Evolutionary conservation across 2,329 filamentous ascomycete species (phyloP).

Genomic region (Penicillium sp.): DNA sequence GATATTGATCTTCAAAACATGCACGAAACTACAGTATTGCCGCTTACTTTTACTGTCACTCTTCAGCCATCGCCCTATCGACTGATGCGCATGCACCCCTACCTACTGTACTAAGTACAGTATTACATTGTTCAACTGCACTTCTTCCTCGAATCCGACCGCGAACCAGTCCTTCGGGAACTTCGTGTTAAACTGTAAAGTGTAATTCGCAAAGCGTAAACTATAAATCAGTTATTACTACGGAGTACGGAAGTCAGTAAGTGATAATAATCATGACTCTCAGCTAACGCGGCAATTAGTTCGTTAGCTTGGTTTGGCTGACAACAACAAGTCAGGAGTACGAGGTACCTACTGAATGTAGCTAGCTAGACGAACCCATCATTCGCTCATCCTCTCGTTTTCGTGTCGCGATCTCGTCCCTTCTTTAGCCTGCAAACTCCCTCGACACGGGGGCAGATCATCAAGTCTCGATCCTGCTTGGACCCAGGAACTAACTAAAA

Average conservation of each 20-base stretch:
- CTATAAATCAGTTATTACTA: not conserved
- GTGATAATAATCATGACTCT: not conserved
- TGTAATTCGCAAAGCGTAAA: conserved; percentile 8
- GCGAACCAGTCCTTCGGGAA: conserved; percentile 10
- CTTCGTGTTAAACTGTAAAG: conserved; percentile 12
- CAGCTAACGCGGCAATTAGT: not conserved
- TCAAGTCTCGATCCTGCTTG: not conserved
- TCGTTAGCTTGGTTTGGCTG: not conserved
- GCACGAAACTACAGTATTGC: too few relatives aligned
- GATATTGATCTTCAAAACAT: not conserved
- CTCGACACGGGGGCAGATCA: not conserved
- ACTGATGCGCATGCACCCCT: not conserved
- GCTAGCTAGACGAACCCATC: not conserved
- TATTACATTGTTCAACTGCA: not conserved
- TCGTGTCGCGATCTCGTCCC: not conserved
- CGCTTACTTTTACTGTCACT: not conserved
- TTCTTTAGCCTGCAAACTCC: not conserved
- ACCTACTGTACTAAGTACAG: not conserved
- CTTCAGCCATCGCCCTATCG: not conserved
- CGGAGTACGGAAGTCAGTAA: too few relatives aligned
- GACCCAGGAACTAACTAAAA: not conserved
- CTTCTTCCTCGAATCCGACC: not conserved
- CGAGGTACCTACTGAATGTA: not conserved
- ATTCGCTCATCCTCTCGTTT: not conserved
- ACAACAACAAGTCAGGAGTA: not conserved